These are phyloP conservation scores for Larix kaempferi DNA, from an alignment of 75 land plant genomes.

Conservation along the genomic window DNA sequence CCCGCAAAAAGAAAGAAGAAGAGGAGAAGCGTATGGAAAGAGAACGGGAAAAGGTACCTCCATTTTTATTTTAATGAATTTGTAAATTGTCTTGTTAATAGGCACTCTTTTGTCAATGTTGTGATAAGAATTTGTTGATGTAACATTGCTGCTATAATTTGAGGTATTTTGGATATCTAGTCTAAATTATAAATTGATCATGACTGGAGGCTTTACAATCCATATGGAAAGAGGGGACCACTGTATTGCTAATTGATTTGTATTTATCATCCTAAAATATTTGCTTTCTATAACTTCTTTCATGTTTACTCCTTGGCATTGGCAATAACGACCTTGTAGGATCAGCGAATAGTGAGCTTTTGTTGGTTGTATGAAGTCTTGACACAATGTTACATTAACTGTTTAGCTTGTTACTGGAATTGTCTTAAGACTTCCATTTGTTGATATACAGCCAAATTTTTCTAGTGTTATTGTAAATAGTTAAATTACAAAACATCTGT, in stretches of 20 bases:
- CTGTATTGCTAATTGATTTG: neutral
- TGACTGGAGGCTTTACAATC: neutral
- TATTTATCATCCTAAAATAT: neutral
- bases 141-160: neutral
- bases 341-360: neutral
- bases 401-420: neutral
- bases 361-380: neutral
- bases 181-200: neutral
- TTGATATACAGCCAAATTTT: too few relatives aligned
- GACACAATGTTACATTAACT: neutral
- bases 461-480: neutral
- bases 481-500: neutral
- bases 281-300: neutral
- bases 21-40: slow-evolving; percentile 90
- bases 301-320: neutral
- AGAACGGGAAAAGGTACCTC: slow-evolving; percentile 82
- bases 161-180: neutral
- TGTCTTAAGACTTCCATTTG: too few relatives aligned
- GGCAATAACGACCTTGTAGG: neutral
- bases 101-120: neutral
- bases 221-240: neutral
- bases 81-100: neutral
- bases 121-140: neutral
- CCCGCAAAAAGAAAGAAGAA: slow-evolving; percentile 93
- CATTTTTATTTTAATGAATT: neutral